Evolutionary conservation across 306 rosid genomes (phyloP), one percentile per base, ranked within the genome.

Genomic region (Quercus ilex): DNA sequence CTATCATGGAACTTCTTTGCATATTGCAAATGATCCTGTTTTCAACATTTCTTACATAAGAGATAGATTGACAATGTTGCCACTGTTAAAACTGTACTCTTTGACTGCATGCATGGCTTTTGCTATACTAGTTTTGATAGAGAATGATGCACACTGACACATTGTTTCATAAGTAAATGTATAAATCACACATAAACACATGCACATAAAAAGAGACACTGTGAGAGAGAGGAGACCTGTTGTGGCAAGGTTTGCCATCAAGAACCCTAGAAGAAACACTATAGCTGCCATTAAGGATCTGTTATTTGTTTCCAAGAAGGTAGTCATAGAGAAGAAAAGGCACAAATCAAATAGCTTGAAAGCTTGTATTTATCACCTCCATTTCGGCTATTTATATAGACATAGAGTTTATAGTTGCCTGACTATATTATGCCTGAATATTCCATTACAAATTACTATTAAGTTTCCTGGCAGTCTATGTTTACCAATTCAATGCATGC

Each of bases 321-420:
- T 7, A 69, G 59, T 59, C 82, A 73, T 73, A 19, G 56, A 60
- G 67, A 41, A 53, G 35, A 19, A 17, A 2, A 7, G 12, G 71
- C 26, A 21, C 35, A 52, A 52, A 63, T 28, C 69, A 28, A 63
- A 12, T 13, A 33, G 4, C 49, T 33, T 35, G 14, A 33, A 67
- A 67, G 72, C 72, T 67, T 67, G 31, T 59, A 59, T 5, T 55
- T 64, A 18, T 9, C 19, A 52, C 33, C 26, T 49, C 8, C 30
- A 53, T 31, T 78, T 51, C 6, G 9, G 15, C 31, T 78, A 51
- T 51, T 78, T 83, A 74, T 74, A 83, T 83, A 78, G 74, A 23
- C 31, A 53, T 52, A 30, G n/a, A 7, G 6, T 17, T 65, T 5
- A 65, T 33, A 33, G 52, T 67, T 67, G 38, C 49, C 43, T 17